Conservation (phyloP, 768 basidiomycete species). For the Termitomyces sp. region DNA sequence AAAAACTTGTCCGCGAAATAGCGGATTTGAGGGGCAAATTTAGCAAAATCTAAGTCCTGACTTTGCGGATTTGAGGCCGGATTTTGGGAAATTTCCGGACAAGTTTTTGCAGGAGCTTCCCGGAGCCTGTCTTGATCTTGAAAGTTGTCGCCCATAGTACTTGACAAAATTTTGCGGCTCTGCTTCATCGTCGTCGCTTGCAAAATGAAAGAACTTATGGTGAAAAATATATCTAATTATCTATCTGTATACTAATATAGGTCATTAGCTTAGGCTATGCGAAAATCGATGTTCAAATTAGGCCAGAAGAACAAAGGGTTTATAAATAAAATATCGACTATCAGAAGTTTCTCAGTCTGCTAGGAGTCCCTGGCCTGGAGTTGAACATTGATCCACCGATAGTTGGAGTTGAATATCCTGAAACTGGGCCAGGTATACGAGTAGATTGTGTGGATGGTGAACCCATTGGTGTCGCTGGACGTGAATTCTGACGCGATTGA, state of each 20-base stretch:
- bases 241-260: neutral
- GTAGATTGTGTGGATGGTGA: constrained; percentile 41
- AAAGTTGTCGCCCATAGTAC: no score
- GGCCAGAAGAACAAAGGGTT: neutral
- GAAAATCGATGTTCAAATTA: neutral
- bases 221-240: neutral
- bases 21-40: no score
- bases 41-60: no score
- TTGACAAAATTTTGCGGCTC: no score
- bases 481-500: constrained; percentile 59
- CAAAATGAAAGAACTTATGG: no score
- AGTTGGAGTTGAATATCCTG: constrained; percentile 59
- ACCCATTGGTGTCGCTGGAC: constrained; percentile 61
- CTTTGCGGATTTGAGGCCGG: no score
- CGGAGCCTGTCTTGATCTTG: no score
- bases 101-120: no score
- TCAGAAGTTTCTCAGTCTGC: constrained; percentile 42
- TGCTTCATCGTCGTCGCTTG: no score
- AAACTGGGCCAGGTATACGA: constrained; percentile 37
- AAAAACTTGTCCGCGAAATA: no score
- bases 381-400: constrained; percentile 38
- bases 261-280: neutral
- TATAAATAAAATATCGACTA: neutral
- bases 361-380: constrained; percentile 67
- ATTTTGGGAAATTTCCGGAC: no score